These are phyloP conservation scores for Dipteronia sinensis DNA, from an alignment of 345 rosid genomes.

Conservation along the genomic window DNA sequence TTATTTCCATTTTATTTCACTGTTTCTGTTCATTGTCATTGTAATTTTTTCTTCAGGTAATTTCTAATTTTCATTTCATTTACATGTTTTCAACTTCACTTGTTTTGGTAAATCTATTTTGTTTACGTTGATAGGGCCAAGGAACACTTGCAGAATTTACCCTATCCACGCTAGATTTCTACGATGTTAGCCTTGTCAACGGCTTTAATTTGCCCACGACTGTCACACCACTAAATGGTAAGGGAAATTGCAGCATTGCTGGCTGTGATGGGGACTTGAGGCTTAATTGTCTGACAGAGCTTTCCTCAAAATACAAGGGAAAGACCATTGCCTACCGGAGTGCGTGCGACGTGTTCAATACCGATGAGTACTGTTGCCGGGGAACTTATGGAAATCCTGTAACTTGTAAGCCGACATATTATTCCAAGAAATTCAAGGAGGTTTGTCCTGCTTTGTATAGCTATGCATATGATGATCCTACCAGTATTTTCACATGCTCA, in stretches of 20 bases:
- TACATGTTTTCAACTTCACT: background rate
- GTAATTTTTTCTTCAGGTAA: slow-evolving; percentile 53
- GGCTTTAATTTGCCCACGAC: slow-evolving; percentile 75
- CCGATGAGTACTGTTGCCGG: slow-evolving; percentile 84
- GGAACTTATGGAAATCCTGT: slow-evolving; percentile 61
- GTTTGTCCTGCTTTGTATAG: slow-evolving; percentile 87
- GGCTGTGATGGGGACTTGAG: slow-evolving; percentile 73
- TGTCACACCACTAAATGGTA: slow-evolving; percentile 63
- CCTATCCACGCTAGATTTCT: slow-evolving; percentile 47
- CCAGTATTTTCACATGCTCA: slow-evolving; percentile 71
- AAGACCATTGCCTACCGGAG: slow-evolving; percentile 71
- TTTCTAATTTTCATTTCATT: background rate
- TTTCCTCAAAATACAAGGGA: slow-evolving; percentile 56
- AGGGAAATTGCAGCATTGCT: slow-evolving; percentile 62
- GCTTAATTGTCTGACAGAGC: slow-evolving; percentile 57
- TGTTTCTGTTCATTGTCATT: slow-evolving; percentile 32
- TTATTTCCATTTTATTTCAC: slow-evolving; percentile 24
- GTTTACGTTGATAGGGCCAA: slow-evolving; percentile 38
- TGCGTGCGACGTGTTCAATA: slow-evolving; percentile 88
- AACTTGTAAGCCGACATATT: slow-evolving; percentile 65
- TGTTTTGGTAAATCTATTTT: background rate
- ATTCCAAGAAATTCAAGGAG: slow-evolving; percentile 74
- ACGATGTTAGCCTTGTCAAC: slow-evolving; percentile 95
- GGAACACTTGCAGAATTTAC: slow-evolving; percentile 82
- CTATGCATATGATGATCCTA: slow-evolving; percentile 89